Percentiles rank a stretch among this genome's conserved stretches.
These are phyloP conservation scores for Omphalea diandra DNA, from an alignment of 441 rosid genomes.

Conservation along the genomic window DNA sequence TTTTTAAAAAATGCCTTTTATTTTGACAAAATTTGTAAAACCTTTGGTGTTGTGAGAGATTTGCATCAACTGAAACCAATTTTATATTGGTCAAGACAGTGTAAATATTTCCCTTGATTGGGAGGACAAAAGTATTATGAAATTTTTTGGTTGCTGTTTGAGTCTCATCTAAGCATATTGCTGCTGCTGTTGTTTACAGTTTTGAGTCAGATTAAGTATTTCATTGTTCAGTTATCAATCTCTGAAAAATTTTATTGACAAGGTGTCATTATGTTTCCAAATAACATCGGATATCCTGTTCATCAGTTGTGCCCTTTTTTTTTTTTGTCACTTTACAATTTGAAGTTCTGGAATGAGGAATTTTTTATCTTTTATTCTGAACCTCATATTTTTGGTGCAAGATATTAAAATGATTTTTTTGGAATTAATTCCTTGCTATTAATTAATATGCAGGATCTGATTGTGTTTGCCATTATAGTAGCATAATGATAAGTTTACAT, in stretches of 20 bases:
- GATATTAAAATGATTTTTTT: not conserved
- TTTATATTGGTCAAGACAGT: too few species aligned
- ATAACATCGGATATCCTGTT: not conserved
- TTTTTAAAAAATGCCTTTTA: too few species aligned
- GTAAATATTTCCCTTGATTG: too few species aligned
- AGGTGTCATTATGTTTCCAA: too few species aligned
- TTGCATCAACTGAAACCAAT: too few species aligned
- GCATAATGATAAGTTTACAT: not conserved
- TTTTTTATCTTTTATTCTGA: not conserved
- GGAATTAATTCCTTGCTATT: not conserved
- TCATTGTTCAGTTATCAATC: not conserved
- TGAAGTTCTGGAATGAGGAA: too few species aligned
- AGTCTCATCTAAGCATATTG: not conserved
- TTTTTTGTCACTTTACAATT: too few species aligned
- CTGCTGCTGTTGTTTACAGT: not conserved
- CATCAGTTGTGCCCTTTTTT: too few species aligned
- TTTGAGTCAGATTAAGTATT: too few species aligned
- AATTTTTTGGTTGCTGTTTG: not conserved
- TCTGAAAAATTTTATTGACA: not conserved
- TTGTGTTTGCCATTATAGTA: not conserved
- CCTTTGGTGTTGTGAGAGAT: too few species aligned
- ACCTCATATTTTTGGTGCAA: not conserved
- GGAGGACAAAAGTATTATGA: not conserved
- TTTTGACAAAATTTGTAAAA: too few species aligned
- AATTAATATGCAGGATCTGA: not conserved